Base-by-base conservation (phyloP, 495 filamentous ascomycete genomes). In the Chaetomium tenue region DNA sequence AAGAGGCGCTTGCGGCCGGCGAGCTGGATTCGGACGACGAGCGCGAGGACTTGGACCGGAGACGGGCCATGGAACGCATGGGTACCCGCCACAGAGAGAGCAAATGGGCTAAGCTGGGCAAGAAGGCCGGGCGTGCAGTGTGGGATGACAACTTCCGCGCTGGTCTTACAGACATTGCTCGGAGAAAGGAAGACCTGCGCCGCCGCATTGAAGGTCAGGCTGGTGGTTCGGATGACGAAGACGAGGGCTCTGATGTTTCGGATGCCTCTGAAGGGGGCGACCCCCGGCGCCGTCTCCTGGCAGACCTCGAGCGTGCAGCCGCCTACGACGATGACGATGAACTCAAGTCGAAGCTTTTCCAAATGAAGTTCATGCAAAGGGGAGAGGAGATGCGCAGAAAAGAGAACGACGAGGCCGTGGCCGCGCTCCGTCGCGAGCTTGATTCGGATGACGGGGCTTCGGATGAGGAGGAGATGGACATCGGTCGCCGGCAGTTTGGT, bases 51-150 rank as follows among this genome's bases (percentile, higher is more conserved):
- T 87, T 86, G 58, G 92, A 97, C 70, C 84, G 92, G 22, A 83
- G 85, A 65, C 81, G 94, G 68, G 94, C 94, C 6, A 85, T 89
- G 74, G 93, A 93, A 71, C 81, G 94, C 67, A 95, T 98, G 88
- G 89, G 92, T 28, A 85, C 87, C 15, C 89, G 91, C 65, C 93
- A 97, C 76, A 83, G 87, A 60, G 91, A 96, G 42, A 97, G 92
- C 78, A 96, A 91, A 69, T 98, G 93, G 92, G 93, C 93, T 13
- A 97, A 96, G 79, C 86, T 86, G 58, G 79, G 92, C 65, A 94
- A 93, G 71, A 84, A 90, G 63, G 89, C 84, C 51, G 89, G 89
- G 9, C 86, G 90, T 48, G 87, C 86, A 20, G 85, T 86, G 6
- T 94, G 91, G 91, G 90, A 95, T 68, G 90, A 91, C 46, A 88